Evolutionary conservation across 257 asterid species (phyloP), one percentile per base, ranked within the genome.

Genomic region (Coffea eugenioides): DNA sequence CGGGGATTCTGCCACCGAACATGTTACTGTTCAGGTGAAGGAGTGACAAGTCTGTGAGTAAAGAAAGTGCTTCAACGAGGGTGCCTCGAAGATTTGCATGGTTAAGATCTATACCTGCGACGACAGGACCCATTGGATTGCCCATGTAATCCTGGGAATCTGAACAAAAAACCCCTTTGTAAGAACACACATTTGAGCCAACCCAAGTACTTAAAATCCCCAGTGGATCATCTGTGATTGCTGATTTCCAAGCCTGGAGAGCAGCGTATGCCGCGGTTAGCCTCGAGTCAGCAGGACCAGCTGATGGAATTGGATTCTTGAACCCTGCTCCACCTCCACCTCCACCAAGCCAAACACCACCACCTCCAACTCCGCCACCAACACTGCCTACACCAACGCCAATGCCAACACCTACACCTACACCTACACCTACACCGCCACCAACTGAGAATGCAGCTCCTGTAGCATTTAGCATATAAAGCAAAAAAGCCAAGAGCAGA

Each of bases 191-290:
- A 83, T 93, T 86, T 36, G 89, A 21, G 62, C 97, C 98, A 11
- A 87, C 86, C 98, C 97, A 94, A 7, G 89, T 73, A 0, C 69
- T 74, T 72, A 84, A 52, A 66, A 93, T 73, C 49, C 96, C 92
- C 6, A 36, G 34, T 3, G 97, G 97, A 34, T 94, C 97, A 71
- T 88, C 91, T 8, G 96, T 79, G 8, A 94, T 93, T 80, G 91
- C 93, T 51, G 90, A 84, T 86, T 94, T 94, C 98, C 98, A 94
- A n/a, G 97, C 80, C 82, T 93, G 98, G 8, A 95, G 95, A 75
- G 92, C 97, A 66, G 84, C 75, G 85, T 91, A 93, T 0, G 91
- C 95, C 8, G 72, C 81, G 79, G 64, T 66, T 48, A 76, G 85
- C 36, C 69, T 78, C 2, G 95, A 80, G 48, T 5, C 70, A 2